Evolutionary conservation across 371 early-diverging fungal species (phyloP).

Genomic region (Mortierella sp.): DNA sequence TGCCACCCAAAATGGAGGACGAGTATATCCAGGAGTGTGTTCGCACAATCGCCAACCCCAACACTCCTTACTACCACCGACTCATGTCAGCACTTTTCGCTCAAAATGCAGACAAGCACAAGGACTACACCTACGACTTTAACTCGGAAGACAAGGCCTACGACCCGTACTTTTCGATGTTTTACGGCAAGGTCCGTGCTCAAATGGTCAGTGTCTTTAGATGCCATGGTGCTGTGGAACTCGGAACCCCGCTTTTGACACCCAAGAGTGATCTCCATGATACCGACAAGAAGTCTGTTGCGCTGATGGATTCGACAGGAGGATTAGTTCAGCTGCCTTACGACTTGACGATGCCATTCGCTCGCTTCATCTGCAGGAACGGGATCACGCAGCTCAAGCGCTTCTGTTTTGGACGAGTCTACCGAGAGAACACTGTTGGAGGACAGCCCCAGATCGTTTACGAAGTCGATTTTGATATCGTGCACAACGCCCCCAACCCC

Average conservation of each 20-base stretch:
- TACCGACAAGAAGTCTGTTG: constrained; percentile 79
- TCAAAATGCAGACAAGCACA: constrained; percentile 84
- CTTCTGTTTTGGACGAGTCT: constrained; percentile 90
- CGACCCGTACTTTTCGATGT: constrained; percentile 76
- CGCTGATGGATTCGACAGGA: constrained; percentile 88
- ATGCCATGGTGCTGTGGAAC: constrained; percentile 90
- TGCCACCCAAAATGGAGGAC: constrained; percentile 93
- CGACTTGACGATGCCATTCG: constrained; percentile 95
- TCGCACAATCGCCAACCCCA: constrained; percentile 90
- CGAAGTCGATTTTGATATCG: constrained; percentile 95
- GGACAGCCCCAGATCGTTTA: constrained; percentile 87
- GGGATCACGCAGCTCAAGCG: constrained; percentile 86
- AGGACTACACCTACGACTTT: constrained; percentile 93
- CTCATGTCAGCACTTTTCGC: constrained; percentile 89
- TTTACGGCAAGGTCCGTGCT: constrained; percentile 80
- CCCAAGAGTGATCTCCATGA: constrained; percentile 86
- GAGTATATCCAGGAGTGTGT: constrained; percentile 94
- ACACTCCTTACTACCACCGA: constrained; percentile 88
- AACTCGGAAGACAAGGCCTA: constrained; percentile 70
- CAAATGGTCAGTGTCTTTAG: constrained; percentile 86
- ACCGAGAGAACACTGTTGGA: constrained; percentile 78
- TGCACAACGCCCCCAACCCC: constrained; percentile 73
- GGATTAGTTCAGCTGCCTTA: constrained; percentile 90
- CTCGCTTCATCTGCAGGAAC: constrained; percentile 84
- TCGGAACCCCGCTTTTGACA: constrained; percentile 87